Percentiles rank a stretch among this genome's conserved stretches.
These are phyloP conservation scores for Tylopilus balloui DNA, from an alignment of 768 basidiomycete genomes.

Conservation along the genomic window DNA sequence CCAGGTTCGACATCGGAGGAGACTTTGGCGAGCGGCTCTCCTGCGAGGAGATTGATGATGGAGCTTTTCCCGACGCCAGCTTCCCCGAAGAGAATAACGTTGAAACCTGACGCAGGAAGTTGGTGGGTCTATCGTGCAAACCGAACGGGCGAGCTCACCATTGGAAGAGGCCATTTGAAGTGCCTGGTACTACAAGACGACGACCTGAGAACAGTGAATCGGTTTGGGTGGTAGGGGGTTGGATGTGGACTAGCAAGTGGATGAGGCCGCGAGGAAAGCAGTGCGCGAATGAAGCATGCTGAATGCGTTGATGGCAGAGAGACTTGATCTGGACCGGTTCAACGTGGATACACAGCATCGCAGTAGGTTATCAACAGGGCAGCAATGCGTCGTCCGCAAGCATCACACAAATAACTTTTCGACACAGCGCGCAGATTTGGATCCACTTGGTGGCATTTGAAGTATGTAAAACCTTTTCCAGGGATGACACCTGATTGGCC, in stretches of 20 bases:
- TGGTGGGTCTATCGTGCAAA: background rate
- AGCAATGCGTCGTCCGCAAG: constrained; percentile 11
- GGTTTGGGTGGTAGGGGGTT: background rate
- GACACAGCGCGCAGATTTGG: background rate
- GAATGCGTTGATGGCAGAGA: constrained; percentile 1
- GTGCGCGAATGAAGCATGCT: constrained; percentile 2
- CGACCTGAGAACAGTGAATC: background rate
- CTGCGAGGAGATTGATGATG: constrained; percentile 41
- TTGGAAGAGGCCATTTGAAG: constrained; percentile 17
- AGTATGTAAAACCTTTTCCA: background rate
- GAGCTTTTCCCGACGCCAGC: constrained; percentile 40
- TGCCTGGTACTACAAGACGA: background rate
- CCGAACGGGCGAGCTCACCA: constrained; percentile 10
- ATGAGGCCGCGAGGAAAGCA: constrained; percentile 5
- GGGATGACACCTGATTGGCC: background rate
- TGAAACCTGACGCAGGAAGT: constrained; percentile 13
- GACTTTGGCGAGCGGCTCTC: constrained; percentile 23
- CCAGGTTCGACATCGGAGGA: constrained; percentile 33
- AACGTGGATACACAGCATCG: constrained; percentile 22
- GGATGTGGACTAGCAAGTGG: constrained; percentile 6
- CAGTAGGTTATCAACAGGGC: background rate
- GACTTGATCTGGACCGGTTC: constrained; percentile 9
- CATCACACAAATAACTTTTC: constrained; percentile 5
- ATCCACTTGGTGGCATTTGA: constrained; percentile 1
- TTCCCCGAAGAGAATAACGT: constrained; percentile 31